A percentile compares a stretch with the other conserved stretches of the same genome.
phyloP scores from a whole-genome alignment of 2,329 filamentous ascomycete genomes.

The Talaromyces sp. region DNA sequence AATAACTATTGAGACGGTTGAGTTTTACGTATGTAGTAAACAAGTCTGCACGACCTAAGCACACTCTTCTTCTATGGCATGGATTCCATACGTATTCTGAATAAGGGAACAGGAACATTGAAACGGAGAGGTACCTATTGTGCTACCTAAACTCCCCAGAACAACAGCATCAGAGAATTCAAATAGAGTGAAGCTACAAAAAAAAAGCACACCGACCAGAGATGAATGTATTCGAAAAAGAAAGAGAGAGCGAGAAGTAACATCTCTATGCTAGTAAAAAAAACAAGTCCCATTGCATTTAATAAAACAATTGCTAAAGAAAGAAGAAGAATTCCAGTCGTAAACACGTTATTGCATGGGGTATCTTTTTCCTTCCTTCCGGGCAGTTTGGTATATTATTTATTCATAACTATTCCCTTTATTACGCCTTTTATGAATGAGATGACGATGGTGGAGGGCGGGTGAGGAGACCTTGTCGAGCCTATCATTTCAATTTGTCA shows the following conservation, averaged over 20 bases:
- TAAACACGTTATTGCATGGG: slow-evolving; percentile 13
- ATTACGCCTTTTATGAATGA: slow-evolving; percentile 27
- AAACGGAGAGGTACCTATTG: too few species aligned
- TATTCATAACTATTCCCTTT: neutral
- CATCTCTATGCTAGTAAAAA: neutral
- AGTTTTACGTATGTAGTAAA: too few species aligned
- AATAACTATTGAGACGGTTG: neutral
- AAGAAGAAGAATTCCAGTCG: neutral
- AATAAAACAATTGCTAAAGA: slow-evolving; percentile 3
- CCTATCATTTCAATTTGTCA: neutral
- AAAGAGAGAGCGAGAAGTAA: neutral
- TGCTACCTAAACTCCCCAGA: too few species aligned
- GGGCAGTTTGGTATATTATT: neutral
- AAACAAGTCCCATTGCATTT: neutral
- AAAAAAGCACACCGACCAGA: neutral
- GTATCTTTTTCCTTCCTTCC: slow-evolving; percentile 13
- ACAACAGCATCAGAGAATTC: too few species aligned
- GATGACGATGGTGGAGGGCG: slow-evolving; percentile 35
- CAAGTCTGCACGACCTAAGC: too few species aligned
- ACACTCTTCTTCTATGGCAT: too few species aligned
- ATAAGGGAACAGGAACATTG: too few species aligned
- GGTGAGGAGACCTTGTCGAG: slow-evolving; percentile 16
- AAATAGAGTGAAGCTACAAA: too few species aligned
- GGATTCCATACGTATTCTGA: too few species aligned
- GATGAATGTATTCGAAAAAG: neutral